Conservation (phyloP, 2,329 filamentous ascomycete genomes). For the Phoma sp. region DNA sequence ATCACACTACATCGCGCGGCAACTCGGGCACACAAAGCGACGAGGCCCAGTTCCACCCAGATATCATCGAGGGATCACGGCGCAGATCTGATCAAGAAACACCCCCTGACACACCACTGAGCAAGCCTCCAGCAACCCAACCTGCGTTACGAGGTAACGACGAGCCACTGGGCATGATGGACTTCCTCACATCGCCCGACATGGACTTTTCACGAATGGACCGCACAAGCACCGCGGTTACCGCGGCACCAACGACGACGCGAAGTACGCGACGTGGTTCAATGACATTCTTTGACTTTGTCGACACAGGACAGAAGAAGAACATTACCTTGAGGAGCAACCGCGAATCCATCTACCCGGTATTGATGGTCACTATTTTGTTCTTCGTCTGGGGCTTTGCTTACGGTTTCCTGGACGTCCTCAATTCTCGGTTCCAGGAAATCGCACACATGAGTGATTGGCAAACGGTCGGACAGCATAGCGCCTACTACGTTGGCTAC, state of each 20-base stretch:
- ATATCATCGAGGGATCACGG: constrained; percentile 29
- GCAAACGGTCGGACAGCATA: constrained; percentile 72
- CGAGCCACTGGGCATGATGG: constrained; percentile 56
- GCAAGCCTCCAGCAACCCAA: constrained; percentile 26
- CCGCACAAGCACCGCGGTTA: constrained; percentile 47
- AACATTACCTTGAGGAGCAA: constrained; percentile 72
- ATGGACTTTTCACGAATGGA: constrained; percentile 47
- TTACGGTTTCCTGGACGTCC: constrained; percentile 82
- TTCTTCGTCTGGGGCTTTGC: constrained; percentile 93
- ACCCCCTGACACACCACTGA: constrained; percentile 34
- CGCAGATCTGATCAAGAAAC: constrained; percentile 30
- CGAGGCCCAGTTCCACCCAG: constrained; percentile 34
- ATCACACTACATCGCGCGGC: constrained; percentile 47
- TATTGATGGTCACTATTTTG: constrained; percentile 76
- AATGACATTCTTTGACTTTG: constrained; percentile 75
- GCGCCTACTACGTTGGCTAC: constrained; percentile 76
- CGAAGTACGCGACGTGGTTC: constrained; percentile 32
- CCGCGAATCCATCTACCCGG: constrained; percentile 73
- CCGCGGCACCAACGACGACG: constrained; percentile 33
- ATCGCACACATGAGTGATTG: constrained; percentile 68
- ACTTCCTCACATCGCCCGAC: constrained; percentile 62
- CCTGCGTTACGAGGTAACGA: constrained; percentile 30
- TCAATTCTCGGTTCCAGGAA: constrained; percentile 74
- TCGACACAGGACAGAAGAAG: constrained; percentile 72
- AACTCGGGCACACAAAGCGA: constrained; percentile 39